Conservation (phyloP, 257 asterid genomes). For the Cruciata laevipes region DNA sequence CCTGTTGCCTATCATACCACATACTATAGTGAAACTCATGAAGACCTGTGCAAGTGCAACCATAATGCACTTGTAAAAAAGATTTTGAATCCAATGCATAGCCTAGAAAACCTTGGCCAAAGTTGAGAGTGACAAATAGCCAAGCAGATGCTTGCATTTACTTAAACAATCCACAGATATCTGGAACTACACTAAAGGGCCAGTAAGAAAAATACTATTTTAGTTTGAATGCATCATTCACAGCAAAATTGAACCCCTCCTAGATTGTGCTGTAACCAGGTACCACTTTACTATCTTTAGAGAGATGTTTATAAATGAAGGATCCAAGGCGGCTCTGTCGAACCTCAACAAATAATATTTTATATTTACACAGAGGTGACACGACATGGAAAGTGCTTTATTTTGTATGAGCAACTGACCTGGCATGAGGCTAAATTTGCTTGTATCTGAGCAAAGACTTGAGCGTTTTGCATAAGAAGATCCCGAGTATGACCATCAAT, state of each 20-base stretch:
- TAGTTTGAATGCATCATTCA: neutral
- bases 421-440: slow-evolving; percentile 54
- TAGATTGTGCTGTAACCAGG: neutral
- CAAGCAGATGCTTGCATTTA: neutral
- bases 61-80: neutral
- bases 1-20: neutral
- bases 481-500: slow-evolving; percentile 40
- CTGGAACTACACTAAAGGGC: neutral
- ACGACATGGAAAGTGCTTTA: slow-evolving; percentile 3
- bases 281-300: neutral
- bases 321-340: neutral
- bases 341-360: no score
- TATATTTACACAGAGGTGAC: neutral
- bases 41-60: neutral
- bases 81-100: neutral
- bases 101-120: neutral
- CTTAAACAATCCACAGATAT: neutral
- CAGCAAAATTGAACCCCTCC: neutral
- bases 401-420: slow-evolving; percentile 26
- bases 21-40: neutral
- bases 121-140: neutral
- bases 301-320: neutral
- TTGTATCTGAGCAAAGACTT: slow-evolving; percentile 66
- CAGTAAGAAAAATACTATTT: neutral
- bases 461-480: slow-evolving; percentile 66